Base-by-base conservation (phyloP, 352 stramenopile species). In the Pythium guiyangense region DNA sequence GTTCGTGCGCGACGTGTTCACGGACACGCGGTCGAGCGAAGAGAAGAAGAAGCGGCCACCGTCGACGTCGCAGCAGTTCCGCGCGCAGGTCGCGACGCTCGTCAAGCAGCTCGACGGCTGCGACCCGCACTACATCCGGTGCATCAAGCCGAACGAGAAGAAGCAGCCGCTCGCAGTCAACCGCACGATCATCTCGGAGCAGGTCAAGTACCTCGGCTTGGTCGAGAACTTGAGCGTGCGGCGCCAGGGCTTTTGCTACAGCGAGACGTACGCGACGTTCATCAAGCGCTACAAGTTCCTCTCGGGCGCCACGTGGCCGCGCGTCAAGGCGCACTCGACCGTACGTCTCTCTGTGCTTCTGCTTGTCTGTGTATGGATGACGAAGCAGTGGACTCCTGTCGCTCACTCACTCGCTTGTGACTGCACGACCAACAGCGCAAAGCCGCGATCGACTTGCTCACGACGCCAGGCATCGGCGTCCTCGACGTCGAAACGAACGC, bases 111-210 rank as follows among this genome's bases (percentile, higher is more conserved):
- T 97, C 31, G 85, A 93, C 54, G 78, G 75, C 17, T 97, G 89
- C 63, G 86, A 94, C 62, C 90, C 88, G 26, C 83, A 96, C 67
- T 96, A 97, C 72, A 92, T 96, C 35, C 86, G 88, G 47, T 96
- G 86, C 62, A 96, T 97, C 60, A 96, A 97, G 63, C 80, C 86
- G 2, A 97, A 97, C 57, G 84, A 96, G 48, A 71, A 90, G 31
- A 96, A 96, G 67, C 56, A 68, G n/a, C 76, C 83, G n/a, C 63
- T 88, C 22, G 61, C 69, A 31, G 76, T 87, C 35, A 78, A 92
- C 63, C 76, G 80, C 52, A 70, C 72, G 46, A 76, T 90, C 29
- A 76, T 94, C 25, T 55, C 66, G 6, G 79, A 95, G 55, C 85
- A 95, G 56, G 79, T 93, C 37, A 79, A 78, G 42, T 92, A 88